phyloP scores from a whole-genome alignment of 345 rosid genomes.

The Raphanus sativus region DNA sequence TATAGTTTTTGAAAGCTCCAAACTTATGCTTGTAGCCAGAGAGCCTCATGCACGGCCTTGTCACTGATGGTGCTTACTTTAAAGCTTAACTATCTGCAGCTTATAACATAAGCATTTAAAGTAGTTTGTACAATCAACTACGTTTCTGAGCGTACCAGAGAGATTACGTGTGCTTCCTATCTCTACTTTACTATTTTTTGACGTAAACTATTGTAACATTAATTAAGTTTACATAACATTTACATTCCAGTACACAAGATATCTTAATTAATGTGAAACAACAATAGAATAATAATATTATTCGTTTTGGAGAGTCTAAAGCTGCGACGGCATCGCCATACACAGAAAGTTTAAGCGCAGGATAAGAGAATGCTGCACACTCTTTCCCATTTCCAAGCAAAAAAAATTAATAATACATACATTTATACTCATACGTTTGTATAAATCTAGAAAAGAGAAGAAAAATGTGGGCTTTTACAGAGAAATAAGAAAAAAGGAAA shows the following conservation, averaged over 20 bases:
- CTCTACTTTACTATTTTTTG: constrained; percentile 42
- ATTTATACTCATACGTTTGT: constrained; percentile 10
- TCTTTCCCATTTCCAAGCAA: constrained; percentile 53
- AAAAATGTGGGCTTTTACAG: constrained; percentile 18
- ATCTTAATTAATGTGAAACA: constrained; percentile 15
- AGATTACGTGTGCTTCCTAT: constrained; percentile 55
- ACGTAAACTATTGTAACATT: constrained; percentile 39
- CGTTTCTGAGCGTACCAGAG: constrained; percentile 38
- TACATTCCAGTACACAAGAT: background rate
- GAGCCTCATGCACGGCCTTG: too few species aligned
- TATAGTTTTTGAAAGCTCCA: too few species aligned
- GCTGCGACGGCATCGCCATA: constrained; percentile 79
- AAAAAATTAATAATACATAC: constrained; percentile 13
- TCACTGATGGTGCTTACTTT: constrained; percentile 16
- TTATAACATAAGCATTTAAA: constrained; percentile 36
- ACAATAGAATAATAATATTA: constrained; percentile 14
- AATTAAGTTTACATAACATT: background rate
- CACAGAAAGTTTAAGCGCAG: constrained; percentile 64
- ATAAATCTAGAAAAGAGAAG: constrained; percentile 22
- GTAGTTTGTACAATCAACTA: constrained; percentile 40
- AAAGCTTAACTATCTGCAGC: background rate
- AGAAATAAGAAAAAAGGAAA: constrained; percentile 10
- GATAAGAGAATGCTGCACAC: constrained; percentile 55
- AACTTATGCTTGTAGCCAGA: too few species aligned
- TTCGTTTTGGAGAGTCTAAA: constrained; percentile 19